Evolutionary conservation across 352 stramenopile species (phyloP).

Genomic region (Globisporangium acanthophoron): DNA sequence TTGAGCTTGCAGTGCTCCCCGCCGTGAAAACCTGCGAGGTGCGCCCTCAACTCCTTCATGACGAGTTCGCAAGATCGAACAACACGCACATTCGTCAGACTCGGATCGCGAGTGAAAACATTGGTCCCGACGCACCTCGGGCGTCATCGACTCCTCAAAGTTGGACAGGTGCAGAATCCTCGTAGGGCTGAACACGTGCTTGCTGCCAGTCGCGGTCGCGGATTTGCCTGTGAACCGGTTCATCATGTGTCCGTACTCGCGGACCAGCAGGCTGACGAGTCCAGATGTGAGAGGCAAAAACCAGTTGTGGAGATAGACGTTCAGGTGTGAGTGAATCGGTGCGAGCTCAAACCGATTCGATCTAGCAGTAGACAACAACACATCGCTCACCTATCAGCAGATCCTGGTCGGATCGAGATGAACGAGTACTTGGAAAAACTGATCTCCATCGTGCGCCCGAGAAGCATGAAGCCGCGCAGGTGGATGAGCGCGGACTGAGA

Average conservation of each 20-base stretch:
- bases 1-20: constrained; percentile 41
- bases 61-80: no score
- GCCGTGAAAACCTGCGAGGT: constrained; percentile 30
- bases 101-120: not conserved
- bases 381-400: constrained; percentile 7
- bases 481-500: constrained; percentile 48
- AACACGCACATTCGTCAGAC: no score
- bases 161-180: constrained; percentile 62
- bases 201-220: constrained; percentile 28
- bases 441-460: constrained; percentile 50
- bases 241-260: constrained; percentile 40
- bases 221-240: constrained; percentile 68
- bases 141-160: constrained; percentile 29
- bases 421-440: constrained; percentile 55
- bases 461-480: constrained; percentile 45
- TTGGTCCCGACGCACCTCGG: constrained; percentile 18
- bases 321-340: not conserved
- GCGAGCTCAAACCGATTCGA: not conserved
- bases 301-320: no score
- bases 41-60: constrained; percentile 28
- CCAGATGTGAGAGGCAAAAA: no score
- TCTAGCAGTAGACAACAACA: no score
- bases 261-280: constrained; percentile 14
- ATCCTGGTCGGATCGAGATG: constrained; percentile 29
- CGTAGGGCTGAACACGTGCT: constrained; percentile 66